phyloP scores from a whole-genome alignment of 1,139 yeast genomes.

The Candida labiduridarum region DNA sequence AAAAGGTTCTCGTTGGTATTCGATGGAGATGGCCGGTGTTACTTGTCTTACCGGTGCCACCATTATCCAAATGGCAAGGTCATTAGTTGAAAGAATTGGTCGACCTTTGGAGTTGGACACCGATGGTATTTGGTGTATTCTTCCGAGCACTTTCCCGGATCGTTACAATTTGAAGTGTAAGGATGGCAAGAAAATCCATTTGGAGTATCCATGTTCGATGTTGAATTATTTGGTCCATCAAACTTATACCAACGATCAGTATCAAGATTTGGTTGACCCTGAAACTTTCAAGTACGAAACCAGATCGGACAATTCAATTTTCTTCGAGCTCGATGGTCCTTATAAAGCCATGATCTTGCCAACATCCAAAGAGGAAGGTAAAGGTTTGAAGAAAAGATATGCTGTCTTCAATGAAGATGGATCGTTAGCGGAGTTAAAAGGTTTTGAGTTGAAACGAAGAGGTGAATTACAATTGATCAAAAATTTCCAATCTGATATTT shows the following conservation, averaged over 20 bases:
- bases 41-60: slow-evolving; percentile 98
- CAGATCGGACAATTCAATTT: slow-evolving; percentile 88
- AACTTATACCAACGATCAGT: slow-evolving; percentile 90
- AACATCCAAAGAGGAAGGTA: slow-evolving; percentile 96
- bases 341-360: slow-evolving; percentile 97
- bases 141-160: slow-evolving; percentile 93
- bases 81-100: slow-evolving; percentile 91
- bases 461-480: slow-evolving; percentile 94
- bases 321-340: slow-evolving; percentile 98
- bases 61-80: slow-evolving; percentile 94
- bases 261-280: slow-evolving; percentile 82
- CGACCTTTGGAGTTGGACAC: slow-evolving; percentile 96
- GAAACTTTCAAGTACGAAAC: slow-evolving; percentile 69
- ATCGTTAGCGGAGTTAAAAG: slow-evolving; percentile 90
- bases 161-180: slow-evolving; percentile 70
- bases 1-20: slow-evolving; percentile 98
- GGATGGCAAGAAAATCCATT: slow-evolving; percentile 74
- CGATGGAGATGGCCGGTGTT: slow-evolving; percentile 99
- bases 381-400: slow-evolving; percentile 92
- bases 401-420: slow-evolving; percentile 98
- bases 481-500: slow-evolving; percentile 92
- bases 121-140: slow-evolving; percentile 99
- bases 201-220: slow-evolving; percentile 97
- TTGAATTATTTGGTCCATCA: slow-evolving; percentile 90
- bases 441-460: slow-evolving; percentile 94